These are phyloP conservation scores for Metschnikowia borealis DNA, from an alignment of 805 yeast species.

Conservation along the genomic window DNA sequence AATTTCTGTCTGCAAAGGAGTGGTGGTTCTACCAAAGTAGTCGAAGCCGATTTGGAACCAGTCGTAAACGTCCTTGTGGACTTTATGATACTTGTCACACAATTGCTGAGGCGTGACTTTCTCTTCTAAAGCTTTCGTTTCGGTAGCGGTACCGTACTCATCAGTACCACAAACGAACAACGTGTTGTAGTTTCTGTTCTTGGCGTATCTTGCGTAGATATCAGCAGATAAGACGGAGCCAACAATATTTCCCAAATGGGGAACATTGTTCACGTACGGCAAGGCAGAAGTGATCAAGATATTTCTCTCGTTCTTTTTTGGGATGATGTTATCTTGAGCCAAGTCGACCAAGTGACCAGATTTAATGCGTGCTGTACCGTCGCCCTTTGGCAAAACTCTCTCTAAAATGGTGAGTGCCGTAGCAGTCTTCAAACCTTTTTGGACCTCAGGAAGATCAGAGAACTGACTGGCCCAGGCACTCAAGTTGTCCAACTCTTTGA, in stretches of 20 bases:
- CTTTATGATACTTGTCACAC: constrained; percentile 83
- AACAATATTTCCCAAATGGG: constrained; percentile 94
- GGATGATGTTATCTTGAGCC: constrained; percentile 38
- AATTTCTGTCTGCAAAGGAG: constrained; percentile 84
- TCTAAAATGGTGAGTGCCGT: constrained; percentile 41
- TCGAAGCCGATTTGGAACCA: constrained; percentile 97
- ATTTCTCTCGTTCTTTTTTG: constrained; percentile 71
- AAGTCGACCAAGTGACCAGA: constrained; percentile 30
- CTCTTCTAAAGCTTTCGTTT: constrained; percentile 95
- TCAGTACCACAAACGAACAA: constrained; percentile 94
- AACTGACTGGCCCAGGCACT: constrained; percentile 43
- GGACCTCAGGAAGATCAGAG: constrained; percentile 34
- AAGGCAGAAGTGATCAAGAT: constrained; percentile 91
- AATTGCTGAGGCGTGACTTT: constrained; percentile 81
- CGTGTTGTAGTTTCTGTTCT: constrained; percentile 83
- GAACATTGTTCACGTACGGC: constrained; percentile 97
- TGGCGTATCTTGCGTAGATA: constrained; percentile 84
- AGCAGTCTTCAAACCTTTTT: constrained; percentile 46
- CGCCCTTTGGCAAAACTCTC: constrained; percentile 36
- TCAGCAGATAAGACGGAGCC: constrained; percentile 96
- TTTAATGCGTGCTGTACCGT: constrained; percentile 35
- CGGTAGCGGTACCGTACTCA: constrained; percentile 99
- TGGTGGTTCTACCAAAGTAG: constrained; percentile 94
- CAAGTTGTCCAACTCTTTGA: constrained; percentile 14
- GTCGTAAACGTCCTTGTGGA: constrained; percentile 87